Percentiles rank a stretch among this genome's conserved stretches.
Evolutionary conservation across 805 yeast genomes (phyloP).

Genomic region (Limtongozyma cylindracea): DNA sequence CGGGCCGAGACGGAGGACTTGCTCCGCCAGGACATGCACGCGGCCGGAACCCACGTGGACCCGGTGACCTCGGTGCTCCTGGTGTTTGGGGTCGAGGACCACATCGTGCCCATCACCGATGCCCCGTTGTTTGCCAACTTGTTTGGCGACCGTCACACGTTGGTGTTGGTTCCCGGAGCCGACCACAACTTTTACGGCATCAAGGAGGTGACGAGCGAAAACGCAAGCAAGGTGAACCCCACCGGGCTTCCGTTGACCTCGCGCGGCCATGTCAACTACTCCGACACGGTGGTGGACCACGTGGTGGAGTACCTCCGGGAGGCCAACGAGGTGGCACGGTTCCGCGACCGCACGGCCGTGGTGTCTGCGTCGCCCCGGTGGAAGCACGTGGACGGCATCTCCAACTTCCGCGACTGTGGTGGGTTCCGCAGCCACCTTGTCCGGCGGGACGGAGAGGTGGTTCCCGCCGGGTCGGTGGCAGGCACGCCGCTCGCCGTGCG

Average conservation of each 20-base stretch:
- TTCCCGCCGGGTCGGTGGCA: constrained; percentile 1
- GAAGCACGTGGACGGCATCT: constrained; percentile 38
- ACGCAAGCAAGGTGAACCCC: constrained; percentile 11
- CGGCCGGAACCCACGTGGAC: too few relatives aligned
- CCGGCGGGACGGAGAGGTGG: constrained; percentile 1
- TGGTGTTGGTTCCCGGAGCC: constrained; percentile 36
- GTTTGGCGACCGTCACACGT: constrained; percentile 19
- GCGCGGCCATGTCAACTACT: constrained; percentile 28
- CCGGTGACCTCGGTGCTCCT: constrained; percentile 24
- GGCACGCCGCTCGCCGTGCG: constrained; percentile 21
- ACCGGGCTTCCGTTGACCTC: constrained; percentile 15
- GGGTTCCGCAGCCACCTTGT: constrained; percentile 21
- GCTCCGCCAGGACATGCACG: too few relatives aligned
- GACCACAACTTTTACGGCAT: constrained; percentile 63
- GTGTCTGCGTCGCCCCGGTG: constrained; percentile 24
- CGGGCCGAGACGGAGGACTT: constrained; percentile 24
- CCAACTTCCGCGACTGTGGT: constrained; percentile 61
- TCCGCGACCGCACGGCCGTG: constrained; percentile 10
- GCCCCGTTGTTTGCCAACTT: constrained; percentile 28
- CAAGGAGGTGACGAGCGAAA: constrained; percentile 8
- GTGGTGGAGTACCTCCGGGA: constrained; percentile 23
- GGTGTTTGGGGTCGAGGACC: constrained; percentile 48
- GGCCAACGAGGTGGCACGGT: constrained; percentile 25
- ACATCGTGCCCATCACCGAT: constrained; percentile 39
- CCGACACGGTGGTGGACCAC: constrained; percentile 19